Percentiles rank a stretch among this genome's conserved stretches.
Evolutionary conservation across 2,329 filamentous ascomycete species (phyloP).

Genomic region (Ophiostoma montium): DNA sequence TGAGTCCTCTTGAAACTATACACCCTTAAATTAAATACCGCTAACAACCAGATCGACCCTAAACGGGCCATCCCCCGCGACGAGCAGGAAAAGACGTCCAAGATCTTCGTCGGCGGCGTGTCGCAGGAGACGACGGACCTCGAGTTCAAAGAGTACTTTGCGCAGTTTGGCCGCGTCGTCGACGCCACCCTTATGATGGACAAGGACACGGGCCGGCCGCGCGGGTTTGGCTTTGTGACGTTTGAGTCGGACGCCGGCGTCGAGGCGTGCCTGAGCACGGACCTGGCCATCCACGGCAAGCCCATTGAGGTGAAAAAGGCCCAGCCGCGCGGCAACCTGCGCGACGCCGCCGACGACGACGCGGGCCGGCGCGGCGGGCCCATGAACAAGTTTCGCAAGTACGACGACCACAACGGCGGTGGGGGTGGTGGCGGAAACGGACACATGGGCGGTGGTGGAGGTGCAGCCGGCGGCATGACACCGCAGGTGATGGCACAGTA

Average conservation of each 20-base stretch:
- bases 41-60: conserved; percentile 64
- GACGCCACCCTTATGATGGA: conserved; percentile 99
- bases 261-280: conserved; percentile 71
- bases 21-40: too few species aligned
- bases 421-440: conserved; percentile 18
- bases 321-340: conserved; percentile 85
- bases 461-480: conserved; percentile 55
- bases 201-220: conserved; percentile 92
- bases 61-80: conserved; percentile 95
- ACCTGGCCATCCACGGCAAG: conserved; percentile 87
- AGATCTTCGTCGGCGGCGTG: conserved; percentile 96
- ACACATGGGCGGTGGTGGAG: conserved; percentile 20
- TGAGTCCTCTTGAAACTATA: too few species aligned
- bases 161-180: conserved; percentile 87
- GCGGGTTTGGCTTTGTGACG: conserved; percentile 95
- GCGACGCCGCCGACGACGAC: conserved; percentile 84
- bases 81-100: conserved; percentile 95
- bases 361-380: conserved; percentile 41
- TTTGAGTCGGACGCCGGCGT: conserved; percentile 95
- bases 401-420: conserved; percentile 22
- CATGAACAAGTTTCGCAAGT: conserved; percentile 30
- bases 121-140: conserved; percentile 94
- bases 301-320: conserved; percentile 97
- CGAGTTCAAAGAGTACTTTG: conserved; percentile 94
- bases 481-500: conserved; percentile 98